Base-by-base conservation (phyloP, 164 flowering plant genomes). In the Stephania japonica region DNA sequence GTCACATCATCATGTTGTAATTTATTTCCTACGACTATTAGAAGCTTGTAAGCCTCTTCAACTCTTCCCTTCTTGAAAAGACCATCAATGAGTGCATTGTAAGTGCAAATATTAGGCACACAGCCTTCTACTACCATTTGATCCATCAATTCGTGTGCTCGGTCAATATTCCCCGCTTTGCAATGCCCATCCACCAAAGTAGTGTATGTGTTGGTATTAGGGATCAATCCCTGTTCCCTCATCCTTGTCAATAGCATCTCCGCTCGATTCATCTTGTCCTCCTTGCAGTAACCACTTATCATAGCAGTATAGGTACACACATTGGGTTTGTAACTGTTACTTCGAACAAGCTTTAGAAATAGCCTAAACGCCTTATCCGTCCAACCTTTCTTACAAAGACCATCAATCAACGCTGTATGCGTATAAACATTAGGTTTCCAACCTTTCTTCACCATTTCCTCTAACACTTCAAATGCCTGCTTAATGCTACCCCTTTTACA, bases 341-440 rank as follows among this genome's bases (percentile, higher is more conserved):
- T 93, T 65, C 92, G 80, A 32, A 93, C 87, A 24, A 93, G 97
- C 83, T 93, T 91, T 75, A 93, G 81, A 72, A 93, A 93, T 73
- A 95, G 84, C 71, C 97, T 82, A 79, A 91, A 93, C 19, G 99
- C 99, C 81, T 85, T 95, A 25, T 95, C 98, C 5, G 90, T 90
- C 97, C 98, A 93, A 16, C 98, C 98, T 72, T 91, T 95, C 86
- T 88, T 93, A 79, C 98, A 93, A 1, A 95, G 85, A 14, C 98
- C 99, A 77, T 91, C 87, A 65, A 95, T 93, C 78, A 95, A 72
- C 4, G 84, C 70, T 0, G 99, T 95, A 73, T 95, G 98, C 6
- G 97, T 88, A 82, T 89, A 88, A 38, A 91, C 97, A 84, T 95
- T 93, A 0, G 99, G 99, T 68, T 85, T 91, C 88, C 85, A 84